phyloP scores from a whole-genome alignment of 805 yeast species.

The Saccharomycopsis selenospora region DNA sequence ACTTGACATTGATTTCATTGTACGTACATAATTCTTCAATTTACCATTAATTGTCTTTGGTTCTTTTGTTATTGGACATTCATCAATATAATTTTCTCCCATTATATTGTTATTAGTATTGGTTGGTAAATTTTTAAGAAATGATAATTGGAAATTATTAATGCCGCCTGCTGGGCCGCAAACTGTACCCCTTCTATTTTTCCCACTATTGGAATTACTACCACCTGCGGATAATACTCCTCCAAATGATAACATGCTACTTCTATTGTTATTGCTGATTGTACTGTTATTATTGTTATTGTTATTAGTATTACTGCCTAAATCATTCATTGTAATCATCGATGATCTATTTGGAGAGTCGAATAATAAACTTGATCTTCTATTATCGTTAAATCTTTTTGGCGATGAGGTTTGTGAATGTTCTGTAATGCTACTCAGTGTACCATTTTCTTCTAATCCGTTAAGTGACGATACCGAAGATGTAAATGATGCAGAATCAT shows the following conservation, averaged over 20 bases:
- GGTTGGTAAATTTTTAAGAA: not conserved
- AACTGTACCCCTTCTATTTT: not conserved
- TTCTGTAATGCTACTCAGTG: not conserved
- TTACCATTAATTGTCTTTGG: constrained; percentile 9
- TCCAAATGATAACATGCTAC: constrained; percentile 7
- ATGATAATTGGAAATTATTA: constrained; percentile 22
- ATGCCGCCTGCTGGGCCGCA: constrained; percentile 35
- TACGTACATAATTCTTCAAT: not conserved
- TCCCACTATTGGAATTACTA: not conserved
- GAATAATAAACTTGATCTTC: not conserved
- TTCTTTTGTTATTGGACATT: constrained; percentile 12
- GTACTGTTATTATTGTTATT: too few relatives aligned
- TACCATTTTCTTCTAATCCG: not conserved
- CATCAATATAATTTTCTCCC: constrained; percentile 7
- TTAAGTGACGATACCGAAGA: not conserved
- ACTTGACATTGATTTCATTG: constrained; percentile 8
- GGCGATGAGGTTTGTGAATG: not conserved
- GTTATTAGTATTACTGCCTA: too few relatives aligned
- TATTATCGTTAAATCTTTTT: not conserved
- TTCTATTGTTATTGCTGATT: constrained; percentile 4
- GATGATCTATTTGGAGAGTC: constrained; percentile 1
- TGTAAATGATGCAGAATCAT: not conserved
- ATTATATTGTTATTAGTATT: not conserved
- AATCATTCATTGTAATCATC: not conserved
- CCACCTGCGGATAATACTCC: not conserved